Evolutionary conservation across 2,329 filamentous ascomycete genomes (phyloP).

Genomic region (Pseudohalonectria lignicola): DNA sequence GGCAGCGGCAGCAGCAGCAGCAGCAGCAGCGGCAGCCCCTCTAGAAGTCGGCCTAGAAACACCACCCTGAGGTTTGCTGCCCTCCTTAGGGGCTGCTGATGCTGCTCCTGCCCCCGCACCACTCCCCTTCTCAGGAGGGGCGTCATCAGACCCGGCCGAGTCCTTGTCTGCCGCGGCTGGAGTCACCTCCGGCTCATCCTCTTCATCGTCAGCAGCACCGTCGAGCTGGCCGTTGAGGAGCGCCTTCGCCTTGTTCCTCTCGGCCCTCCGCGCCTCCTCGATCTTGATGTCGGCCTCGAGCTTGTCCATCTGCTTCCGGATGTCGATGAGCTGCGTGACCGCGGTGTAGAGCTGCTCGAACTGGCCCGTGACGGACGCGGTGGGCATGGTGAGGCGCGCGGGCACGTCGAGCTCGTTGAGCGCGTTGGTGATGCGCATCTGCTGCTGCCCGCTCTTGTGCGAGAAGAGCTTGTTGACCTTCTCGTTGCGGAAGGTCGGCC

Average conservation of each 20-base stretch:
- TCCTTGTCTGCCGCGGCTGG: not conserved
- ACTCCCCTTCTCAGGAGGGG: too few relatives aligned
- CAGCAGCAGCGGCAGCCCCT: conserved; percentile 5
- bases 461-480: conserved; percentile 68
- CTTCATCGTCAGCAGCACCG: conserved; percentile 6
- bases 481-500: conserved; percentile 83
- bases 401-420: conserved; percentile 64
- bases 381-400: conserved; percentile 61
- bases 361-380: conserved; percentile 55
- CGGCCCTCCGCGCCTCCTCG: conserved; percentile 44
- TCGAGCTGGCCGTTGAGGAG: conserved; percentile 4
- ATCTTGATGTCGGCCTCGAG: conserved; percentile 59
- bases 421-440: conserved; percentile 61
- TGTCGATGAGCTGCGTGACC: conserved; percentile 59
- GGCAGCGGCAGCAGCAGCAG: conserved; percentile 4
- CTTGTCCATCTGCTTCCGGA: conserved; percentile 66
- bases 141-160: too few relatives aligned
- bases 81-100: not conserved
- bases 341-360: conserved; percentile 62
- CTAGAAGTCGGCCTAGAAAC: too few relatives aligned
- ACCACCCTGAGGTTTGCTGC: too few relatives aligned
- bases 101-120: not conserved
- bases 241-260: conserved; percentile 30
- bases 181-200: not conserved
- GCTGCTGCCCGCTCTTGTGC: conserved; percentile 66